These are phyloP conservation scores for Gossypium raimondii DNA, from an alignment of 345 rosid species.

Conservation along the genomic window DNA sequence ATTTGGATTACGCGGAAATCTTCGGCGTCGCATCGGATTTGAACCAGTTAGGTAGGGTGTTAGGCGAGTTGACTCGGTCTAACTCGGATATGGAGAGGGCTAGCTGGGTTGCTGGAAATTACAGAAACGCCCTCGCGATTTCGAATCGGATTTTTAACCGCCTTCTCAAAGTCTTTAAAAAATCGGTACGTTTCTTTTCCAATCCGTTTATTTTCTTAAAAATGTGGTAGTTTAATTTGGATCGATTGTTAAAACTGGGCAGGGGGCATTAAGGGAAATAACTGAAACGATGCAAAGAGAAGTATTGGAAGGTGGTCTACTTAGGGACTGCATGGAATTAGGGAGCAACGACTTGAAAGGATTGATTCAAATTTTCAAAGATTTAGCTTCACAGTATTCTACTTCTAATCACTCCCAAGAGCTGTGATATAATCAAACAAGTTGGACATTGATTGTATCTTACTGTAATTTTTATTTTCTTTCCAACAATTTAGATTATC, in stretches of 20 bases:
- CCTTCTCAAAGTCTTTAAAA: slow-evolving; percentile 45
- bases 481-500: neutral
- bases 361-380: slow-evolving; percentile 51
- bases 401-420: slow-evolving; percentile 28
- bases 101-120: slow-evolving; percentile 45
- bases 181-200: slow-evolving; percentile 42
- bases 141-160: slow-evolving; percentile 43
- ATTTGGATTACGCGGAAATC: slow-evolving; percentile 46
- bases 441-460: neutral
- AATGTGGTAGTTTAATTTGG: neutral
- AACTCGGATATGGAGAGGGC: slow-evolving; percentile 48
- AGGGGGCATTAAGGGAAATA: slow-evolving; percentile 65
- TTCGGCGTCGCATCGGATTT: slow-evolving; percentile 51
- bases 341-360: slow-evolving; percentile 65
- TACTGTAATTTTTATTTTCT: neutral
- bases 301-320: slow-evolving; percentile 56
- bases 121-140: slow-evolving; percentile 41
- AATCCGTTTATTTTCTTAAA: neutral
- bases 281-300: slow-evolving; percentile 56
- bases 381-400: slow-evolving; percentile 38
- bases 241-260: slow-evolving; percentile 1
- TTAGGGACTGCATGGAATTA: slow-evolving; percentile 70
- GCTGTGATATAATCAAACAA: slow-evolving; percentile 20
- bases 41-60: slow-evolving; percentile 44
- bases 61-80: slow-evolving; percentile 45